A percentile compares a stretch with the other conserved stretches of the same genome.
Evolutionary conservation across 768 basidiomycete species (phyloP).

Genomic region (Fomitopsis serialis): DNA sequence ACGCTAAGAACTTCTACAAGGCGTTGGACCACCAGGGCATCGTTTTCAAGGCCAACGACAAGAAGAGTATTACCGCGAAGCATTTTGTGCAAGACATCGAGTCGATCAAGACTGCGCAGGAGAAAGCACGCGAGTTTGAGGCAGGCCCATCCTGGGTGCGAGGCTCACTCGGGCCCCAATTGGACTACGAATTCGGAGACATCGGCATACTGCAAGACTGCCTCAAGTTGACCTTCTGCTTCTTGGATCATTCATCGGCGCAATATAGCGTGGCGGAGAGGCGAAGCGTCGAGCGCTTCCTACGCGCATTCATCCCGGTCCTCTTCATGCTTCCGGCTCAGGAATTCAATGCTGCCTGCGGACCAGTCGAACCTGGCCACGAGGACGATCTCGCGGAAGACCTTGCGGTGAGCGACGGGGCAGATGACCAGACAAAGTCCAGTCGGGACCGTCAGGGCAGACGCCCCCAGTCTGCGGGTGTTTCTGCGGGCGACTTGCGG

Average conservation of each 20-base stretch:
- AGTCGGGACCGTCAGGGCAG: conserved; percentile 22
- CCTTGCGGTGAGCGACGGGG: conserved; percentile 14
- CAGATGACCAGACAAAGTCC: conserved; percentile 16
- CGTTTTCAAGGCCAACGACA: conserved; percentile 93
- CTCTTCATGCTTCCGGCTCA: conserved; percentile 67
- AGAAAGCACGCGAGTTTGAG: conserved; percentile 24
- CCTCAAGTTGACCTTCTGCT: conserved; percentile 85
- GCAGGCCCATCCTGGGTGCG: neutral
- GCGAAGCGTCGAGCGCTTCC: conserved; percentile 76
- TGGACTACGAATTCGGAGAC: conserved; percentile 76
- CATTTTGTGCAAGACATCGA: conserved; percentile 81
- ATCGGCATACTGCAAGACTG: conserved; percentile 79
- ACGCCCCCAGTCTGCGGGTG: conserved; percentile 27
- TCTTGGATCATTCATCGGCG: conserved; percentile 81
- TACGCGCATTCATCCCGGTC: conserved; percentile 78
- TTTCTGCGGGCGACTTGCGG: conserved; percentile 64
- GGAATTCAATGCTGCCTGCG: conserved; percentile 62
- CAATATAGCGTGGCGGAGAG: conserved; percentile 75
- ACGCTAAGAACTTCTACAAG: conserved; percentile 98
- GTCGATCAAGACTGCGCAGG: conserved; percentile 54
- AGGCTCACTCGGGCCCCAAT: conserved; percentile 52
- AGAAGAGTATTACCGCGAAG: conserved; percentile 84
- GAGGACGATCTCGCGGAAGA: conserved; percentile 27
- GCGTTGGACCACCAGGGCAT: conserved; percentile 94
- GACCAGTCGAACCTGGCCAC: conserved; percentile 45